Evolutionary conservation across 108 stramenopile genomes (phyloP).

Genomic region (Stephanodiscus triporus): DNA sequence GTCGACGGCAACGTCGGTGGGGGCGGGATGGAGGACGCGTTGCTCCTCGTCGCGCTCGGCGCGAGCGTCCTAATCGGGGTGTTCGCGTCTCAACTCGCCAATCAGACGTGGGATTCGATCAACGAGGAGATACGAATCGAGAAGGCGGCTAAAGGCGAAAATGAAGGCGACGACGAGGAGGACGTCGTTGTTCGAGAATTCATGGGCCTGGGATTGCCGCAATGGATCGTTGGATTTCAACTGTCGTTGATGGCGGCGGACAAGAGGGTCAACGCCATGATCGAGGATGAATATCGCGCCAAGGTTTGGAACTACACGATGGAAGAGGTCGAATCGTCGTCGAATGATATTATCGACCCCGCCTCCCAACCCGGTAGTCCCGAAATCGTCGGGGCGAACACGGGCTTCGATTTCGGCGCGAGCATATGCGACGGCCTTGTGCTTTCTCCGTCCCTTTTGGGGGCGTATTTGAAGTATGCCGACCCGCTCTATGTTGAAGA

Average conservation of each 20-base stretch:
- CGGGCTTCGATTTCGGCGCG: constrained; percentile 69
- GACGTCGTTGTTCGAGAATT: constrained; percentile 60
- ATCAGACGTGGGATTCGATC: constrained; percentile 86
- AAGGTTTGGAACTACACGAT: constrained; percentile 79
- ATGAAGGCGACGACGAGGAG: constrained; percentile 30
- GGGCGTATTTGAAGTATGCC: constrained; percentile 63
- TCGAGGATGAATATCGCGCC: constrained; percentile 67
- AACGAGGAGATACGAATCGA: constrained; percentile 72
- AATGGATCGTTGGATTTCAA: constrained; percentile 76
- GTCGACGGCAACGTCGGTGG: constrained; percentile 67
- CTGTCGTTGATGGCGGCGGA: constrained; percentile 60
- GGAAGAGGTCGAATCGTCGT: constrained; percentile 29
- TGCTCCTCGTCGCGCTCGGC: constrained; percentile 71
- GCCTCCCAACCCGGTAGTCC: constrained; percentile 58
- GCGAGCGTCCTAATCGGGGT: constrained; percentile 86
- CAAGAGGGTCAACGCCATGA: constrained; percentile 57
- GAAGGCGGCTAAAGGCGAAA: constrained; percentile 47
- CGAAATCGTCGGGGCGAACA: constrained; percentile 53
- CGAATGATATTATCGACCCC: constrained; percentile 52
- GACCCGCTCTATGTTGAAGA: constrained; percentile 68
- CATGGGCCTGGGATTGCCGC: constrained; percentile 63
- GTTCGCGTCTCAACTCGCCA: constrained; percentile 81
- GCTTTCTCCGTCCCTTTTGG: constrained; percentile 61
- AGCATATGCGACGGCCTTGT: constrained; percentile 69
- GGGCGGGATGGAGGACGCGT: constrained; percentile 63